phyloP scores from a whole-genome alignment of 2,329 filamentous ascomycete genomes.

The Plectosphaerella plurivora region DNA sequence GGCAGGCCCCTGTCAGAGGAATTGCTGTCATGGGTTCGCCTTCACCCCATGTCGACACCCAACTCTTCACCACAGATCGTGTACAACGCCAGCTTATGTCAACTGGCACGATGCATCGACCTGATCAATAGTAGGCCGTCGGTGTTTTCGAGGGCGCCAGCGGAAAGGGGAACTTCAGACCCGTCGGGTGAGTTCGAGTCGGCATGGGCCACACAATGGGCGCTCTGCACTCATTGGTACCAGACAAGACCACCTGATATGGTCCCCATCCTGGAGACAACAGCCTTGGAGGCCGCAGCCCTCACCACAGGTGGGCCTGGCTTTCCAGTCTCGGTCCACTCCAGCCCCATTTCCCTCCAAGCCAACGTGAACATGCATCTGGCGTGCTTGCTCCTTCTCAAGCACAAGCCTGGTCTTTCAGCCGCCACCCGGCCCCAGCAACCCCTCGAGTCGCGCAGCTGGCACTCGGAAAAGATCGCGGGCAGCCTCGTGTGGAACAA shows the following conservation, averaged over 20 bases:
- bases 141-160: neutral
- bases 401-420: neutral
- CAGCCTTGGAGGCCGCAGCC: neutral
- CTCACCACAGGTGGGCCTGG: neutral
- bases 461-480: constrained; percentile 24
- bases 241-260: neutral
- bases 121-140: neutral
- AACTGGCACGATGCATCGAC: neutral
- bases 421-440: neutral
- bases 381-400: neutral
- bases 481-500: constrained; percentile 21
- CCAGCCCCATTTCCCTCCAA: neutral
- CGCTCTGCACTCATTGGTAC: neutral
- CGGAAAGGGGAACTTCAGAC: neutral
- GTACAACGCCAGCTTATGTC: neutral
- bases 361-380: neutral
- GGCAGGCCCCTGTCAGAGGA: neutral
- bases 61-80: neutral
- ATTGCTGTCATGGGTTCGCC: neutral
- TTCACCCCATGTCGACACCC: neutral
- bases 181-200: neutral
- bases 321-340: neutral
- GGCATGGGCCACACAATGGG: neutral
- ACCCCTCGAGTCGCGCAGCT: constrained; percentile 12
- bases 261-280: neutral